Evolutionary conservation across 2,329 filamentous ascomycete genomes (phyloP), one percentile per base, ranked within the genome.

Genomic region (Didymella lethalis): DNA sequence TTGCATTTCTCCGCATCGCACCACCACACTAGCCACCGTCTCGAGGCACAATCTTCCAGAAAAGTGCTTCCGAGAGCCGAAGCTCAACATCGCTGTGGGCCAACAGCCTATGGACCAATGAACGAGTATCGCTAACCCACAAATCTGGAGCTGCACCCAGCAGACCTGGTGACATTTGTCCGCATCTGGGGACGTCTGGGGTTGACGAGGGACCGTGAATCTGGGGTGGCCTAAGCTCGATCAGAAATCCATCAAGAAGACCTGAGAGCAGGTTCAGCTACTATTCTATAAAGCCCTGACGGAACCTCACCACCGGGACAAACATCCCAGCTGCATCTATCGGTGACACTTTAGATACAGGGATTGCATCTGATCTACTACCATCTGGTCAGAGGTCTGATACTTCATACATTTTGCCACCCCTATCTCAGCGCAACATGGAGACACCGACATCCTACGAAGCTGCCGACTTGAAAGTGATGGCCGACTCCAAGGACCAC

Each of bases 401-500:
- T 23, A 29, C 7, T 34, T 11, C 14, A 14, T 34, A 32, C 16
- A 8, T 12, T 18, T 34, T 14, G 32, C 32, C 38, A 38, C n/a
- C 26, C 8, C 6, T 36, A n/a, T 18, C 29, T 55, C 36, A 18
- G 16, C 32, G 2, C 29, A 48, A 5, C 28, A 75, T 74, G 44
- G 68, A 68, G 20, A 59, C 65, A 47, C 65, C 62, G 48, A 52
- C 57, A 16, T 72, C 68, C n/a, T 43, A 65, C 28, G 66, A 71
- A 23, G 57, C 54, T 29, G 45, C 59, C 26, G 62, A 69, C 32
- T 25, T 63, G 26, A 73, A 73, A 56, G 63, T 57, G 59, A 77
- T 64, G 79, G 79, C 69, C 73, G 78, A 25, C 8, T 58, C 66
- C 59, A 82, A 79, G 61, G 50, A 59, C 28, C 76, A 79, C 20